Percentiles rank a stretch among this genome's conserved stretches.
Conservation (phyloP, 139 green algal species). For the Cymbomonas tetramitiformis region DNA sequence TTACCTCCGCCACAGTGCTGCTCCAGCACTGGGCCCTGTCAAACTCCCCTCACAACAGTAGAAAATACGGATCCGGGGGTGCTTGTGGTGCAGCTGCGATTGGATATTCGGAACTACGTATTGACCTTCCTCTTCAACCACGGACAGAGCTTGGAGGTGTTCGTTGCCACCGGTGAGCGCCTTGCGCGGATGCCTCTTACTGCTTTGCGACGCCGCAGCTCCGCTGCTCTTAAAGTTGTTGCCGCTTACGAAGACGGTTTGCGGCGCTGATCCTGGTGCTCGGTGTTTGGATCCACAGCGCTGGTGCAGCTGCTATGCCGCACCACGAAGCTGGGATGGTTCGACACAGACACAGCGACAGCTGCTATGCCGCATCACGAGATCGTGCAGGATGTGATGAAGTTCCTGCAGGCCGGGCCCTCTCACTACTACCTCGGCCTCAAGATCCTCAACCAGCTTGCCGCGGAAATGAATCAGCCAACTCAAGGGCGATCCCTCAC, state of each 20-base stretch:
- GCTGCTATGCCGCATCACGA: slow-evolving; percentile 40
- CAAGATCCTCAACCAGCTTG: slow-evolving; percentile 69
- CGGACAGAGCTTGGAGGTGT: slow-evolving; percentile 51
- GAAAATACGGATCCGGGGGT: not conserved
- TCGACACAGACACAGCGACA: slow-evolving; percentile 60
- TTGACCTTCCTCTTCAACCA: slow-evolving; percentile 40
- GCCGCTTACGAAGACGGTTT: too few relatives aligned
- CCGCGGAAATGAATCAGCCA: slow-evolving; percentile 77
- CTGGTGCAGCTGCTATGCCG: slow-evolving; percentile 77
- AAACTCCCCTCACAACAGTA: too few relatives aligned
- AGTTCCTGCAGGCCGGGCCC: slow-evolving; percentile 32
- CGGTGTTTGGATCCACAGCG: too few relatives aligned
- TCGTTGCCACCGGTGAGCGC: slow-evolving; percentile 71
- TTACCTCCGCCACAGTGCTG: too few relatives aligned
- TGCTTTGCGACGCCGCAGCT: too few relatives aligned
- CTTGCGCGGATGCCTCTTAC: too few relatives aligned
- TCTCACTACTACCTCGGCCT: slow-evolving; percentile 79
- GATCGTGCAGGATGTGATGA: slow-evolving; percentile 73
- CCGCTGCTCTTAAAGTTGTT: too few relatives aligned
- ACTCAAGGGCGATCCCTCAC: slow-evolving; percentile 70
- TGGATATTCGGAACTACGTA: slow-evolving; percentile 28
- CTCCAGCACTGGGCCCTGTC: too few relatives aligned
- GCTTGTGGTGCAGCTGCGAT: slow-evolving; percentile 16
- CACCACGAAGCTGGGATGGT: slow-evolving; percentile 88
- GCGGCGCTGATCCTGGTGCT: too few relatives aligned